Percentiles rank a stretch among this genome's conserved stretches.
phyloP scores from a whole-genome alignment of 2,329 filamentous ascomycete species.

The Pseudogymnoascus sp. region DNA sequence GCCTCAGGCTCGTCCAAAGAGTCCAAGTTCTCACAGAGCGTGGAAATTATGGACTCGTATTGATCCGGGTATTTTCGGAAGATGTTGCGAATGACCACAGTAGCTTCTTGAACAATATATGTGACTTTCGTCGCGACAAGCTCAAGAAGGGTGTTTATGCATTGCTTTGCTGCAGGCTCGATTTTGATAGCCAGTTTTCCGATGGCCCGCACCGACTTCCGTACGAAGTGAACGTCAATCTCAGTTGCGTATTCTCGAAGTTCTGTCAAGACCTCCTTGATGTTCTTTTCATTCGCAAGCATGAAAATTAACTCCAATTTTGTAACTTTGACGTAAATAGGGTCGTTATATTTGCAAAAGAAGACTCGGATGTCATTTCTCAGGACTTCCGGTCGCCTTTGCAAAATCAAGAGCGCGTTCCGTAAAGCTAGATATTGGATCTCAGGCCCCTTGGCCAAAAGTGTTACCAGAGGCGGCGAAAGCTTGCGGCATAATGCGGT shows the following conservation, averaged over 20 bases:
- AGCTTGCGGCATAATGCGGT: conserved; percentile 82
- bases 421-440: conserved; percentile 95
- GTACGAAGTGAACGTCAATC: conserved; percentile 97
- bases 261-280: conserved; percentile 89
- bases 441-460: conserved; percentile 91
- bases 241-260: conserved; percentile 94
- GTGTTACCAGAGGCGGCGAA: conserved; percentile 86
- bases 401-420: conserved; percentile 88
- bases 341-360: conserved; percentile 99
- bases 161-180: conserved; percentile 80
- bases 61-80: conserved; percentile 99
- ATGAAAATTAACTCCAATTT: conserved; percentile 99
- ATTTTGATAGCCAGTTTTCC: conserved; percentile 99
- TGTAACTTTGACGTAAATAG: conserved; percentile 98
- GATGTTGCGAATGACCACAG: conserved; percentile 96
- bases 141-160: conserved; percentile 87
- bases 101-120: conserved; percentile 98
- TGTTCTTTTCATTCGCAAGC: conserved; percentile 92
- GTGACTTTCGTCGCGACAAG: conserved; percentile 96
- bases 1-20: conserved; percentile 95
- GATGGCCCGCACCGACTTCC: conserved; percentile 94
- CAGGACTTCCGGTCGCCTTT: conserved; percentile 84
- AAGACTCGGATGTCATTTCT: conserved; percentile 97
- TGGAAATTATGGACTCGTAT: conserved; percentile 95
- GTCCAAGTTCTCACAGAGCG: conserved; percentile 91